phyloP scores from a whole-genome alignment of 164 flowering plant genomes.

The Sedum album region DNA sequence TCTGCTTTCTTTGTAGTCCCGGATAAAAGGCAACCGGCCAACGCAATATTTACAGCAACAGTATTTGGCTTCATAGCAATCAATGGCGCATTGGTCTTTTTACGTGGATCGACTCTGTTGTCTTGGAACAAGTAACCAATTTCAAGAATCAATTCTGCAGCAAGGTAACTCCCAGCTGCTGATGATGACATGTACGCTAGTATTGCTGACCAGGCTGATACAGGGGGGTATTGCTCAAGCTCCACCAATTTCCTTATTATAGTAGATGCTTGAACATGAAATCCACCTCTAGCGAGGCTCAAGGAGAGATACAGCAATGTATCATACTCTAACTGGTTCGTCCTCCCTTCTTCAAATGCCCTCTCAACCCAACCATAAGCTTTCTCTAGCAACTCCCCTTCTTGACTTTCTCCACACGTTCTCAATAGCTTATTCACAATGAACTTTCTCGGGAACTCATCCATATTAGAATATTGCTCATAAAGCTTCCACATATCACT shows the following conservation, averaged over 20 bases:
- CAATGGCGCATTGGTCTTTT: conserved; percentile 68
- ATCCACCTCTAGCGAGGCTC: conserved; percentile 51
- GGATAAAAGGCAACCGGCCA: conserved; percentile 67
- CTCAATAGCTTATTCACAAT: conserved; percentile 52
- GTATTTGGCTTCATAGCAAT: conserved; percentile 85
- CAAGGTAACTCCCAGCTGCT: conserved; percentile 65
- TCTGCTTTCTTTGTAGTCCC: conserved; percentile 84
- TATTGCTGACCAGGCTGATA: conserved; percentile 70
- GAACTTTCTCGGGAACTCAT: conserved; percentile 79
- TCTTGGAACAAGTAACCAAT: conserved; percentile 75
- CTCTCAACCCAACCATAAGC: conserved; percentile 55
- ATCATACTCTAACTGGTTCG: conserved; percentile 56
- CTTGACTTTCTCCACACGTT: conserved; percentile 44
- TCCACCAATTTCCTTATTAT: conserved; percentile 69
- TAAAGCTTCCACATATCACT: conserved; percentile 62
- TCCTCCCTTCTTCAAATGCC: conserved; percentile 54
- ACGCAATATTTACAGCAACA: conserved; percentile 49
- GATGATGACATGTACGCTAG: conserved; percentile 66
- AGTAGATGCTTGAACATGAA: conserved; percentile 66
- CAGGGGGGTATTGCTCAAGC: conserved; percentile 56
- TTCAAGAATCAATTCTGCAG: conserved; percentile 79
- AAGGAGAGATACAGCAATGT: conserved; percentile 59
- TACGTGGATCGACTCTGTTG: conserved; percentile 77
- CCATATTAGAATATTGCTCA: conserved; percentile 64
- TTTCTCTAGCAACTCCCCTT: conserved; percentile 48